Evolutionary conservation across 192 early-diverging fungal genomes (phyloP), one percentile per base, ranked within the genome.

Genomic region (Coemansia sp.): DNA sequence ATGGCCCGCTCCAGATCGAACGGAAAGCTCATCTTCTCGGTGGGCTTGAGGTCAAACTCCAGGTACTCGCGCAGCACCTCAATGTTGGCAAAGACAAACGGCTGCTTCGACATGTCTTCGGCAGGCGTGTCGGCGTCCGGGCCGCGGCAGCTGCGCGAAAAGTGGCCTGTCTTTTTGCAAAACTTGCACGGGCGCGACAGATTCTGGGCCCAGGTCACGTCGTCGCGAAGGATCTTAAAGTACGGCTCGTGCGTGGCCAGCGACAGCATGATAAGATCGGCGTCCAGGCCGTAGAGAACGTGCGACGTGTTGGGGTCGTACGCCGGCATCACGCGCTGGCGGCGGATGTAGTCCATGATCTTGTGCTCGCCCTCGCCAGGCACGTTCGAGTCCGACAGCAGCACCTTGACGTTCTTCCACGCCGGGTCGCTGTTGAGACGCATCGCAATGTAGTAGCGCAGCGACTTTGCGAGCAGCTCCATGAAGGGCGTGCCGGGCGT

Each of bases 351-450:
- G 54, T 95, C 89, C 96, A 97, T 99, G 61, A 99, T 93, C 78
- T 97, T 99, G 72, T 99, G 96, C 70, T 99, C 96, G 33, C 96
- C 96, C 77, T 99, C 96, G 43, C 96, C 96, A 4, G 96, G 94
- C 0, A 97, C 94, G 22, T 87, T 92, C 49, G 94, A 92, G 41
- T 97, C 96, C 0, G 90, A 93, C 8, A 99, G 63, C 46, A 99
- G 81, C 10, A 97, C 88, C 50, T 94, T 90, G 67, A 84, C 77
- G 22, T 81, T 77, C 58, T 76, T 78, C 96, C 96, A 99, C 17
- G 83, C 81, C 11, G 90, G 82, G 57, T 97, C 93, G 25, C 81
- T 83, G 39, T 91, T 92, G 33, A 94, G 79, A 52, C 91, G 93
- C 20, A 85, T 78, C 38, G 86, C 87, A 46, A 95, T 79, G 63